phyloP scores from a whole-genome alignment of 2,329 filamentous ascomycete species.

The Penicillium sp. region DNA sequence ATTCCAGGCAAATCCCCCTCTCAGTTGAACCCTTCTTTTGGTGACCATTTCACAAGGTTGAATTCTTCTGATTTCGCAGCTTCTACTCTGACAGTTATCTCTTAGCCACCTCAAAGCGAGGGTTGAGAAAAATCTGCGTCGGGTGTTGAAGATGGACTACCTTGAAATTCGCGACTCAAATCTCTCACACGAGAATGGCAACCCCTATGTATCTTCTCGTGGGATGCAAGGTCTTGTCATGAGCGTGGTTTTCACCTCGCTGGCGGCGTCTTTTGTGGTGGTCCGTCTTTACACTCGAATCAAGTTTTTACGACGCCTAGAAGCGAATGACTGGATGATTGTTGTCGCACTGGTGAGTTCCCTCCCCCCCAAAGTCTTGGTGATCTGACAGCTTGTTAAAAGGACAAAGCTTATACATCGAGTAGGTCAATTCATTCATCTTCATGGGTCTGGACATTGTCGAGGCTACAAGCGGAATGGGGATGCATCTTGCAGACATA shows the following conservation, averaged over 20 bases:
- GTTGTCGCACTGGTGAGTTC: slow-evolving; percentile 28
- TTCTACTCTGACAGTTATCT: background rate
- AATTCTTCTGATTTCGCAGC: background rate
- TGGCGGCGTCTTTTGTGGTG: slow-evolving; percentile 27
- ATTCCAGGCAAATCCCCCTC: no score
- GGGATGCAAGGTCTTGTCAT: slow-evolving; percentile 23
- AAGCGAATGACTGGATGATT: slow-evolving; percentile 35
- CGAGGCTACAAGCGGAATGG: slow-evolving; percentile 32
- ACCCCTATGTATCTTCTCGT: slow-evolving; percentile 20
- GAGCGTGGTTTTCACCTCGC: slow-evolving; percentile 28
- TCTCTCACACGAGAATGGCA: slow-evolving; percentile 13
- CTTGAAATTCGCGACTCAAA: slow-evolving; percentile 13
- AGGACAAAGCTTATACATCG: background rate
- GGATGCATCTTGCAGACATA: slow-evolving; percentile 29
- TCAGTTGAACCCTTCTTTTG: no score
- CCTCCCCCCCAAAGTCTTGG: background rate
- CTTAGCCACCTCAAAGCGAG: no score
- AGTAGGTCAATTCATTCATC: slow-evolving; percentile 27
- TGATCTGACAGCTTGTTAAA: background rate
- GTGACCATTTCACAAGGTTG: no score
- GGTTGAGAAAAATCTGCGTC: no score
- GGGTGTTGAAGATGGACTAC: slow-evolving; percentile 13
- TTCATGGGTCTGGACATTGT: slow-evolving; percentile 33
- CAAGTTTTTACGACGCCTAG: slow-evolving; percentile 27
- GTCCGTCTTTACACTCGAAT: slow-evolving; percentile 30